phyloP scores from a whole-genome alignment of 306 rosid genomes.

The Ziziphus jujuba region DNA sequence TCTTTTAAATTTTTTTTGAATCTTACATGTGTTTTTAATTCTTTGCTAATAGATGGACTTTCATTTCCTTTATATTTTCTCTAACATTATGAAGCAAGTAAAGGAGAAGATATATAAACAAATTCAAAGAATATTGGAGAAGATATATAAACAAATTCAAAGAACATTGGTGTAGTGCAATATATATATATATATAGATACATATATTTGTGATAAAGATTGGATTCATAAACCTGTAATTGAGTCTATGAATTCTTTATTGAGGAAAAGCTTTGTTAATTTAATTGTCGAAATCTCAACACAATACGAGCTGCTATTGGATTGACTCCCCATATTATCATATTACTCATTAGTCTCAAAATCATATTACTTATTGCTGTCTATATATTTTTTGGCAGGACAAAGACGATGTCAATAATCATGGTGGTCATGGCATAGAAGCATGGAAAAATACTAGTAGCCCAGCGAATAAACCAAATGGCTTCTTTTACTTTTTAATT shows the following conservation, averaged over 20 bases:
- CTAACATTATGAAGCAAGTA: too few relatives aligned
- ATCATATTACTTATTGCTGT: too few relatives aligned
- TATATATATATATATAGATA: too few relatives aligned
- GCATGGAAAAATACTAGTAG: background rate
- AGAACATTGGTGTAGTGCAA: background rate
- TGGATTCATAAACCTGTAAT: slow-evolving; percentile 52
- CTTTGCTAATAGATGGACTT: too few relatives aligned
- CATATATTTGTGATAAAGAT: background rate
- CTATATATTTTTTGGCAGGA: too few relatives aligned
- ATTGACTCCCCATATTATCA: slow-evolving; percentile 49
- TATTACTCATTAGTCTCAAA: too few relatives aligned
- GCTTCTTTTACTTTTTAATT: slow-evolving; percentile 26
- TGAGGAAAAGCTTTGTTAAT: slow-evolving; percentile 90
- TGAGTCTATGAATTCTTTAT: slow-evolving; percentile 74
- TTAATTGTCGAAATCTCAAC: slow-evolving; percentile 52
- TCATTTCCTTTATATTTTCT: too few relatives aligned
- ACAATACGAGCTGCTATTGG: slow-evolving; percentile 26
- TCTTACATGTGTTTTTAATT: too few relatives aligned
- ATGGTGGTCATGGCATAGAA: slow-evolving; percentile 7
- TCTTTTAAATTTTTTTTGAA: too few relatives aligned
- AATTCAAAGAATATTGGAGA: background rate
- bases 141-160: background rate
- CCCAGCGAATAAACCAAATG: slow-evolving; percentile 14
- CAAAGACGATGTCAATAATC: background rate
- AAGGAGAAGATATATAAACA: background rate